Base-by-base conservation (phyloP, 2,329 filamentous ascomycete genomes). In the Helicocarpus griseus region DNA sequence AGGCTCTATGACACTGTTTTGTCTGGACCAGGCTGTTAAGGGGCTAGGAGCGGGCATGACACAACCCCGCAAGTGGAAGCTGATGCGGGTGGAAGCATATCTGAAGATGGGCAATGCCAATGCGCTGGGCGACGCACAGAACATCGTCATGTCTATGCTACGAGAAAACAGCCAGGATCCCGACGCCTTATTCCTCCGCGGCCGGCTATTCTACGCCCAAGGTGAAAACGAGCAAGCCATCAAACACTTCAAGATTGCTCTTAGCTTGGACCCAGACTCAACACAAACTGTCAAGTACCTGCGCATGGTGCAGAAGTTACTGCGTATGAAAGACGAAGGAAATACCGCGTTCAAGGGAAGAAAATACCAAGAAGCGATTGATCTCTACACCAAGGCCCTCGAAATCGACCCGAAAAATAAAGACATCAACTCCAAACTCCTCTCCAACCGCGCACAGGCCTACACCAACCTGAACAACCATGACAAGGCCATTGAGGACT, bases 211-310 rank as follows among this genome's bases (percentile, higher is more conserved):
- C 47, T 97, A 97, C 63, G 85, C 83, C 3, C 87, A 93, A 66
- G 93, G 93, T 28, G 93, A 98, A 60, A 95, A 95, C 63, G 87
- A 94, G 2, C 95, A 96, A 76, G 91, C 93, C 1, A 79, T 95
- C 40, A 87, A 91, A 65, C 87, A 94, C 68, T 93, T 97, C 74
- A 82, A 89, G 58, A 87, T 93, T 73, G 93, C 91, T 19, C 74
- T 95, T 51, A 86, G 79, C 66, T 89, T 90, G 67, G 93, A 97
- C 61, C 93, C 93, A 7, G 93, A 98, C 68, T 93, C 87, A 74
- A 85, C 82, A 61, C 85, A 88, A 57, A 91, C 90, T 6, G 81
- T 95, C 61, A 94, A 89, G 73, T 91, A 88, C 73, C 76, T 97
- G 54, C 82, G 88, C 55, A 86, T 87, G 65, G 89, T 96, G 41